phyloP scores from a whole-genome alignment of 768 basidiomycete species.

The Phylloporus sp. region DNA sequence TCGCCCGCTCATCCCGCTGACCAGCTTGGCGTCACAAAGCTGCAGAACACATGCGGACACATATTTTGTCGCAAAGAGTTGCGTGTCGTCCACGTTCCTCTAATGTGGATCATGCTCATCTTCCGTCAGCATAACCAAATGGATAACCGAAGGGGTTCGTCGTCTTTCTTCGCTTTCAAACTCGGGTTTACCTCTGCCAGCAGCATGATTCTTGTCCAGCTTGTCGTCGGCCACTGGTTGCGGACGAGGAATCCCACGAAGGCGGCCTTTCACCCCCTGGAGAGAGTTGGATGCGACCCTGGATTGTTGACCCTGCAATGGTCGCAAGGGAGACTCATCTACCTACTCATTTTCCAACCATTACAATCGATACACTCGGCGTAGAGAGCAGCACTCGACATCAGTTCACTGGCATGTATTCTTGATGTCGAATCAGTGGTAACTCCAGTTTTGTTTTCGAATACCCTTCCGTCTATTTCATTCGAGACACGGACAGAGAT shows the following conservation, averaged over 20 bases:
- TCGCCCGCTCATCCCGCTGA: slow-evolving; percentile 72
- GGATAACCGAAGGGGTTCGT: slow-evolving; percentile 58
- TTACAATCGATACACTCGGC: slow-evolving; percentile 15
- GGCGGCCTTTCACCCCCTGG: not conserved
- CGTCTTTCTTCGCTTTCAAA: slow-evolving; percentile 1
- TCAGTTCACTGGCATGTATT: slow-evolving; percentile 57
- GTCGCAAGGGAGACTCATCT: slow-evolving; percentile 13
- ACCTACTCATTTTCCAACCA: slow-evolving; percentile 16
- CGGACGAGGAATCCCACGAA: slow-evolving; percentile 15
- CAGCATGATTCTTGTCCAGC: slow-evolving; percentile 66
- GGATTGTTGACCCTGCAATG: slow-evolving; percentile 18
- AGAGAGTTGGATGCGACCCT: slow-evolving; percentile 21
- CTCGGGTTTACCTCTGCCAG: slow-evolving; percentile 7
- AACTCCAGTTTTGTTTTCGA: slow-evolving; percentile 14
- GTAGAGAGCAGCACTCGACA: slow-evolving; percentile 19
- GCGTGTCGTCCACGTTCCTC: slow-evolving; percentile 22
- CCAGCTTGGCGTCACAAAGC: slow-evolving; percentile 63
- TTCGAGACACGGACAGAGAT: slow-evolving; percentile 19
- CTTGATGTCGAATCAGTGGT: slow-evolving; percentile 30
- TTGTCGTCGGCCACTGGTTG: slow-evolving; percentile 51
- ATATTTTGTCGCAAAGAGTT: slow-evolving; percentile 83
- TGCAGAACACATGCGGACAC: slow-evolving; percentile 57
- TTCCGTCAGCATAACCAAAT: slow-evolving; percentile 54
- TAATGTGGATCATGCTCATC: slow-evolving; percentile 14
- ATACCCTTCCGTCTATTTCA: slow-evolving; percentile 25